Conservation (phyloP, 2,329 filamentous ascomycete species). For the Stagonosporopsis vannaccii region DNA sequence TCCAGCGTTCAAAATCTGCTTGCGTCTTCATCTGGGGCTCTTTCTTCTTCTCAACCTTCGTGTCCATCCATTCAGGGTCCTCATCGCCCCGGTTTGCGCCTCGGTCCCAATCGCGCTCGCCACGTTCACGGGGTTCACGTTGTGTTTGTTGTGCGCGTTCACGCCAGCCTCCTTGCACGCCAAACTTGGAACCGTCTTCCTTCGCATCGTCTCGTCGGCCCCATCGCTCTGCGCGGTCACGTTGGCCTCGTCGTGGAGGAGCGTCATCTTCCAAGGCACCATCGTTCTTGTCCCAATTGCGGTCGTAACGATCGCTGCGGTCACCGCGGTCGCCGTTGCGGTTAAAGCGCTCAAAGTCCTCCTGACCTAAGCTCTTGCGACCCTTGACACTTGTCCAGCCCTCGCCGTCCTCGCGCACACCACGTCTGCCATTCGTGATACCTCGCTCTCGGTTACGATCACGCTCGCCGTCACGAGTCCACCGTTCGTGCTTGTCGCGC, state of each 20-base stretch:
- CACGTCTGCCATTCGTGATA: constrained; percentile 49
- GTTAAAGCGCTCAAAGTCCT: constrained; percentile 74
- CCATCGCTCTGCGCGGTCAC: constrained; percentile 70
- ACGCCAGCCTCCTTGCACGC: constrained; percentile 66
- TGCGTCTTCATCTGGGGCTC: constrained; percentile 77
- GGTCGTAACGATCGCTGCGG: constrained; percentile 18
- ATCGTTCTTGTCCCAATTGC: constrained; percentile 61
- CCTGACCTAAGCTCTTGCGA: constrained; percentile 75
- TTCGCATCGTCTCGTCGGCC: constrained; percentile 65
- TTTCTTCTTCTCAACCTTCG: constrained; percentile 70
- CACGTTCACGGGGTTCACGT: constrained; percentile 38
- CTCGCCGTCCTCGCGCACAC: constrained; percentile 65
- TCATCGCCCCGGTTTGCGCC: constrained; percentile 62
- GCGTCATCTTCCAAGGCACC: constrained; percentile 52
- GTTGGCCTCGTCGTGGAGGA: constrained; percentile 65
- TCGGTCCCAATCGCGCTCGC: constrained; percentile 64
- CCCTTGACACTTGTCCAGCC: constrained; percentile 79
- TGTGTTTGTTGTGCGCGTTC: constrained; percentile 47
- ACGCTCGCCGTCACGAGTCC: constrained; percentile 53
- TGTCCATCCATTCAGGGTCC: constrained; percentile 90
- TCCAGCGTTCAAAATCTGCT: constrained; percentile 94
- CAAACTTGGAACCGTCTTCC: constrained; percentile 54
- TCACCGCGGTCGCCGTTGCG: constrained; percentile 55
- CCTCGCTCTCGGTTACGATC: constrained; percentile 48
- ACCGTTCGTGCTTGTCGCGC: constrained; percentile 48